phyloP scores from a whole-genome alignment of 208 protist species.

The Leishmania tarentolae region DNA sequence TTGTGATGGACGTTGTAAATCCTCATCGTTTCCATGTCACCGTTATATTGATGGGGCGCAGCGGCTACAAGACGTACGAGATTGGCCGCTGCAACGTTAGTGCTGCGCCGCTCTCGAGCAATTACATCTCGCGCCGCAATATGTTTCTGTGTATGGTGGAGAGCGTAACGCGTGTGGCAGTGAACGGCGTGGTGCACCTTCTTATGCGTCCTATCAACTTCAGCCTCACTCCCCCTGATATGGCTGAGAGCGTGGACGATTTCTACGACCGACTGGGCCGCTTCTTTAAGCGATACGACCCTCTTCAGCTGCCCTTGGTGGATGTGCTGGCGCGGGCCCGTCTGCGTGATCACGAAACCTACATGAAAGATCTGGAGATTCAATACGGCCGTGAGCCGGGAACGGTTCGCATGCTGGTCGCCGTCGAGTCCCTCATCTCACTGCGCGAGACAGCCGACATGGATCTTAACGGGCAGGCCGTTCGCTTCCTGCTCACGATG shows the following conservation, averaged over 20 bases:
- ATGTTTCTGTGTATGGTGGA: slow-evolving; percentile 66
- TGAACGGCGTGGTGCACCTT: slow-evolving; percentile 66
- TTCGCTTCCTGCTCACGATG: slow-evolving; percentile 73
- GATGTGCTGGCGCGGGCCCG: slow-evolving; percentile 58
- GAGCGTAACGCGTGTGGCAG: slow-evolving; percentile 29
- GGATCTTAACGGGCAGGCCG: slow-evolving; percentile 52
- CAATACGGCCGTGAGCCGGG: slow-evolving; percentile 80
- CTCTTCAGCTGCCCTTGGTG: slow-evolving; percentile 52
- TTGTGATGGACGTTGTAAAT: slow-evolving; percentile 62
- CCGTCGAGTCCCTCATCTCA: slow-evolving; percentile 47
- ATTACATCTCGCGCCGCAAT: slow-evolving; percentile 54
- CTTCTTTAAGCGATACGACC: slow-evolving; percentile 84
- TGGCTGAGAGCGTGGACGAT: slow-evolving; percentile 45
- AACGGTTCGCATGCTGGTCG: slow-evolving; percentile 54
- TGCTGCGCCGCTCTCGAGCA: slow-evolving; percentile 44
- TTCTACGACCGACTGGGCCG: slow-evolving; percentile 72
- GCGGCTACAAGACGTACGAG: slow-evolving; percentile 44
- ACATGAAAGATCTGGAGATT: slow-evolving; percentile 75
- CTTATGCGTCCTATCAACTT: slow-evolving; percentile 61
- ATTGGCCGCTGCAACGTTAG: slow-evolving; percentile 65
- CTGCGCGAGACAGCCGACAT: slow-evolving; percentile 40
- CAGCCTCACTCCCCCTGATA: slow-evolving; percentile 41
- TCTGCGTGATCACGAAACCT: slow-evolving; percentile 46
- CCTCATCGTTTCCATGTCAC: slow-evolving; percentile 51
- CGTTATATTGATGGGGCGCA: slow-evolving; percentile 60